These are phyloP conservation scores for Leishmania arabica DNA, from an alignment of 208 protist species.

Conservation along the genomic window DNA sequence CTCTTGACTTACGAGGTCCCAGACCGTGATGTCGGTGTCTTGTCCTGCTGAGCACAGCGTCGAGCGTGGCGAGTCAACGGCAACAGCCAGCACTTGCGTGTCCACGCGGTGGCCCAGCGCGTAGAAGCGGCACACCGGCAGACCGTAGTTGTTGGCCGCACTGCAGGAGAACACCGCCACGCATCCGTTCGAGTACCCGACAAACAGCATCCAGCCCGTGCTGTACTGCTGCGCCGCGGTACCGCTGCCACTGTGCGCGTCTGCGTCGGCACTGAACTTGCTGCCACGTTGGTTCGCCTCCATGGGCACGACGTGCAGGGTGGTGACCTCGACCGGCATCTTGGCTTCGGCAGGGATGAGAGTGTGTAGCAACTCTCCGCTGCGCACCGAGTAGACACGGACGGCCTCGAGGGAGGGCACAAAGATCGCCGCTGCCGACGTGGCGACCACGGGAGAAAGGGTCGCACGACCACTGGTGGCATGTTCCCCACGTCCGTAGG, in stretches of 20 bases:
- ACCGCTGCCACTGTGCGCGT: neutral
- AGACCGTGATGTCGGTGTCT: conserved; percentile 98
- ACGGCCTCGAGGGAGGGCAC: conserved; percentile 85
- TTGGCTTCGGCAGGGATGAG: conserved; percentile 76
- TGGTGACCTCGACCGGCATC: conserved; percentile 82
- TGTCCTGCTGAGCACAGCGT: conserved; percentile 89
- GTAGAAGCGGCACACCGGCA: conserved; percentile 82
- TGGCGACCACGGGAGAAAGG: conserved; percentile 9
- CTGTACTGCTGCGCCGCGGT: conserved; percentile 1
- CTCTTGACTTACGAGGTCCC: conserved; percentile 94
- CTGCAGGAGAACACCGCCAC: conserved; percentile 78
- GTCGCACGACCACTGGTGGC: neutral
- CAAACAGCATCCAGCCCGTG: conserved; percentile 72
- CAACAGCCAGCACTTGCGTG: conserved; percentile 89
- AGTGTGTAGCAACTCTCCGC: conserved; percentile 68
- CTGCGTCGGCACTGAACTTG: neutral
- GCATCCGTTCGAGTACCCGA: conserved; percentile 88
- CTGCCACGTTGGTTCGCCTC: conserved; percentile 6
- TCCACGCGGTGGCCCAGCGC: conserved; percentile 83
- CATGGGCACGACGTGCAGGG: conserved; percentile 58
- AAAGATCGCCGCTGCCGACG: conserved; percentile 60
- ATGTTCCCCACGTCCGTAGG: neutral
- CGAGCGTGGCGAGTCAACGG: conserved; percentile 48
- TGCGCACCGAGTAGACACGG: conserved; percentile 78
- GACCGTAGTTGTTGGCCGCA: conserved; percentile 77